These are phyloP conservation scores for Pascua sp. DNA, from an alignment of 1,284 basidiomycete genomes.

Conservation along the genomic window DNA sequence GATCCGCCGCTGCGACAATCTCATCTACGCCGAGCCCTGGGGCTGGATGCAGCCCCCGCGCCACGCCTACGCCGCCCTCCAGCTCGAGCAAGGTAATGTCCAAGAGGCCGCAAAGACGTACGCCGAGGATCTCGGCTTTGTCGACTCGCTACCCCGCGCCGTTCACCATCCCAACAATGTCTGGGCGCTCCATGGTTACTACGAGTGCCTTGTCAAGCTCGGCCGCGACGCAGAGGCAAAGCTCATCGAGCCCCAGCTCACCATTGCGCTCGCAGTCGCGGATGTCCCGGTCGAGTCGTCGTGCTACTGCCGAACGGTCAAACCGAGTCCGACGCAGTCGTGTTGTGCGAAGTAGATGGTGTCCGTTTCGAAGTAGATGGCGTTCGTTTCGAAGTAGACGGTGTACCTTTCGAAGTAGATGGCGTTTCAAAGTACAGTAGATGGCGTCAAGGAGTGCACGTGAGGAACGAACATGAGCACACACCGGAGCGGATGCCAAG, in stretches of 20 bases:
- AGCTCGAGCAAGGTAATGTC: conserved; percentile 37
- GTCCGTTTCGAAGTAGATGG: too few species aligned
- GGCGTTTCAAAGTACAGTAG: too few species aligned
- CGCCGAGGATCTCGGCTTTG: conserved; percentile 40
- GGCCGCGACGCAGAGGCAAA: conserved; percentile 31
- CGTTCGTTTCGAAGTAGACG: too few species aligned
- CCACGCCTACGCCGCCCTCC: conserved; percentile 42
- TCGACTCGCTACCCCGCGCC: conserved; percentile 29
- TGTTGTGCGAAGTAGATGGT: too few species aligned
- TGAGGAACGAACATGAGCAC: too few species aligned
- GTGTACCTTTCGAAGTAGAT: too few species aligned
- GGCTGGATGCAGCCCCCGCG: conserved; percentile 44
- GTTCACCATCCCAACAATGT: conserved; percentile 45
- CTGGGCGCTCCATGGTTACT: conserved; percentile 44
- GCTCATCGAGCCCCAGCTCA: conserved; percentile 28
- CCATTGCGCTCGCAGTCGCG: conserved; percentile 33
- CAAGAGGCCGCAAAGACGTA: conserved; percentile 33
- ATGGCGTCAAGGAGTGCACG: too few species aligned
- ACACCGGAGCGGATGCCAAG: too few species aligned
- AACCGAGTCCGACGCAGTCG: too few species aligned
- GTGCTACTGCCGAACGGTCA: conserved; percentile 32
- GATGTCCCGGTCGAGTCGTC: conserved; percentile 35
- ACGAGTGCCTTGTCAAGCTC: conserved; percentile 37
- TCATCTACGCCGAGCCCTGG: conserved; percentile 44
- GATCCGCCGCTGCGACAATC: conserved; percentile 31